These are phyloP conservation scores for Hamamelis virginiana DNA, from an alignment of 164 flowering plant species.

Conservation along the genomic window DNA sequence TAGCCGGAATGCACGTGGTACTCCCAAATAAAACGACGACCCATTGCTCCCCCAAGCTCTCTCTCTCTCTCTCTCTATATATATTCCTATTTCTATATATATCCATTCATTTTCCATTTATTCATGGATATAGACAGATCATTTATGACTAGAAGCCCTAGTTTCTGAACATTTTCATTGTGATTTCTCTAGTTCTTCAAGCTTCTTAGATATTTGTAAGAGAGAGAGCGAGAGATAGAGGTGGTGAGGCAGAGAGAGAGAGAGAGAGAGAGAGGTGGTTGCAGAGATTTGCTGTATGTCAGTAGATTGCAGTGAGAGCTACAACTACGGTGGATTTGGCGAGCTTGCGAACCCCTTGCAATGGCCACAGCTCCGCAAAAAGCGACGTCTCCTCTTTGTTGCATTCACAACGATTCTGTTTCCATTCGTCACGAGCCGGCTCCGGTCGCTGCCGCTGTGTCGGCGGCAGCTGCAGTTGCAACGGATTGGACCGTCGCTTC, in stretches of 20 bases:
- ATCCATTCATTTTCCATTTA: background rate
- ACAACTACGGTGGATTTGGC: slow-evolving; percentile 64
- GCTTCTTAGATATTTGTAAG: background rate
- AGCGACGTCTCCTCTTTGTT: slow-evolving; percentile 46
- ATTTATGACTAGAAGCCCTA: background rate
- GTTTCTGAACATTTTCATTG: background rate
- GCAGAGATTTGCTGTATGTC: slow-evolving; percentile 71
- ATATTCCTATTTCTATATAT: background rate
- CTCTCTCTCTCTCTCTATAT: slow-evolving; percentile 2
- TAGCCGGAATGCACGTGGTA: slow-evolving; percentile 12
- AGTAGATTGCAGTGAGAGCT: slow-evolving; percentile 41
- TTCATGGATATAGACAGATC: background rate
- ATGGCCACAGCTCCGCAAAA: slow-evolving; percentile 96
- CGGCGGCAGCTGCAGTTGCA: slow-evolving; percentile 15
- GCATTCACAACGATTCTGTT: slow-evolving; percentile 10
- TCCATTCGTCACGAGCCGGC: slow-evolving; percentile 12
- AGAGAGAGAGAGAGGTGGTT: slow-evolving; percentile 11
- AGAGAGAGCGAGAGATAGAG: slow-evolving; percentile 11
- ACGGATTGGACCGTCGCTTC: slow-evolving; percentile 37
- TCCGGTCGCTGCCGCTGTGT: background rate
- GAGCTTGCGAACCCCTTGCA: slow-evolving; percentile 74
- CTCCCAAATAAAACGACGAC: background rate
- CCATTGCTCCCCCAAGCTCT: background rate
- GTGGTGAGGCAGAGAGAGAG: slow-evolving; percentile 1
- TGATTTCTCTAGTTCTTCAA: background rate